Base-by-base conservation (phyloP, 176 grass and related monocot species). In the Hyparrhenia diplandra region DNA sequence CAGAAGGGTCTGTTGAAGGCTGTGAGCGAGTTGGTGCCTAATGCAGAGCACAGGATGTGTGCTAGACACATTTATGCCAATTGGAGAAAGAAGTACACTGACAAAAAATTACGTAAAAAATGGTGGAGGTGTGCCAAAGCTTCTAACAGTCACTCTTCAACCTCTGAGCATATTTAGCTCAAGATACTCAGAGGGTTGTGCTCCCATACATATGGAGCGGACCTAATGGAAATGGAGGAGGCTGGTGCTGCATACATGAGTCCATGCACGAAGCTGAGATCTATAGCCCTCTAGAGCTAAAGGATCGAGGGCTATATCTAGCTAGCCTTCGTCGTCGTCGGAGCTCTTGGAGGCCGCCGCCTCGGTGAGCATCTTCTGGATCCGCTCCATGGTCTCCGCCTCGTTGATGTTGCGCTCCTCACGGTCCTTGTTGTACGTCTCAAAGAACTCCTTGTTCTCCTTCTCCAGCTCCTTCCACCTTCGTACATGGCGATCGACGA, bases 401-500 rank as follows among this genome's bases (percentile, higher is more conserved):
- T 91, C 83, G 43, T 88, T 81, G 23, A 90, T 78, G 18, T 55
- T 72, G 1, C 83, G 71, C 32, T 87, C 86, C 80, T 67, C 76
- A 3, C 89, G 30, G 40, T 81, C 89, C 61, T 82, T 86, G 16
- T 75, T 87, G 84, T 94, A 91, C 2, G 60, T 80, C 40, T 94
- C 87, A 61, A 94, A 94, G 92, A 92, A 94, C 81, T 92, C 89
- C 82, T 35, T 94, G 92, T 94, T 94, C 82, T 94, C 92, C 63
- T 94, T 94, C 84, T 92, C 92, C 29, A 94, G 85, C 87, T 94
- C 92, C 54, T 79, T 87, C 92, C 92, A 94, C 30, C 92, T 94
- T n/a, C n/a, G 81, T 6, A 41, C 67, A 14, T 28, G 57, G 57
- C 10, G 57, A 24, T n/a, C n/a, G n/a, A n/a, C 23, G 57, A 10